Conservation (phyloP, 331 rosid genomes). For the Acacia pycnantha region DNA sequence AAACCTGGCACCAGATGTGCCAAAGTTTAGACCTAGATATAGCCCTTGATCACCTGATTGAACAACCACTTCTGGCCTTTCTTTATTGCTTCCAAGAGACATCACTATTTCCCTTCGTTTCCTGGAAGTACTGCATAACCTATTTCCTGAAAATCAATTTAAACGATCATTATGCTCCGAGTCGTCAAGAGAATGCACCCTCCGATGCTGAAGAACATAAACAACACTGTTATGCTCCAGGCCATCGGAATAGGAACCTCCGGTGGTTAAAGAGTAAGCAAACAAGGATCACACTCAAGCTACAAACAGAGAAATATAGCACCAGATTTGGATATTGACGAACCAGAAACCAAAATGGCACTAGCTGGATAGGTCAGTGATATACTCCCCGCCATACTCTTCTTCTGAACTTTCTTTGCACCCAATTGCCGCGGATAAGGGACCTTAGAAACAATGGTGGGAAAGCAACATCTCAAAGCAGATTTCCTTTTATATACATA, state of each 20-base stretch:
- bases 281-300: not conserved
- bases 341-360: slow-evolving; percentile 25
- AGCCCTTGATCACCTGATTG: slow-evolving; percentile 41
- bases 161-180: slow-evolving; percentile 21
- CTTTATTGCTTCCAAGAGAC: slow-evolving; percentile 33
- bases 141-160: slow-evolving; percentile 34
- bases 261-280: not conserved
- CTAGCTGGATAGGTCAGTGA: slow-evolving; percentile 28
- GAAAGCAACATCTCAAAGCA: not conserved
- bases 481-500: not conserved
- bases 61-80: slow-evolving; percentile 25
- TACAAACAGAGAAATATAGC: not conserved
- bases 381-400: slow-evolving; percentile 38
- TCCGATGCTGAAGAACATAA: not conserved
- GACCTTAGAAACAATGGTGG: slow-evolving; percentile 3
- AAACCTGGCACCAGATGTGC: slow-evolving; percentile 89
- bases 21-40: slow-evolving; percentile 90
- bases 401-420: not conserved
- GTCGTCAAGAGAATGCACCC: not conserved
- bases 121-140: slow-evolving; percentile 4
- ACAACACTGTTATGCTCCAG: not conserved
- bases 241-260: slow-evolving; percentile 2
- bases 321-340: slow-evolving; percentile 38
- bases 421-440: slow-evolving; percentile 24
- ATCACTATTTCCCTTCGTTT: slow-evolving; percentile 38